Evolutionary conservation across 495 filamentous ascomycete species (phyloP).

Genomic region (Neurospora africana): DNA sequence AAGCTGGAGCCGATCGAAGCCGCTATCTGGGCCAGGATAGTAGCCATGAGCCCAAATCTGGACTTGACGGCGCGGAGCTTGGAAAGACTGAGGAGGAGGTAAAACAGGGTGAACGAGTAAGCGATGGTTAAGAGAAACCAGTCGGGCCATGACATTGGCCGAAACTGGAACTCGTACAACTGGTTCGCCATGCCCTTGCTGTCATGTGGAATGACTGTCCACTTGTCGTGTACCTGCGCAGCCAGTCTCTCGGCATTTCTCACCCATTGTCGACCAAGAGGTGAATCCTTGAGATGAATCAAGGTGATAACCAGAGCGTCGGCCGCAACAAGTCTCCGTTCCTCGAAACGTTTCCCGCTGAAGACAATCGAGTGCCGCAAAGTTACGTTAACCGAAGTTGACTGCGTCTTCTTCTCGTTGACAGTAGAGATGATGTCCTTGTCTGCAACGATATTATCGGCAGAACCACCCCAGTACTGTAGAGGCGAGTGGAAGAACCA

Average conservation of each 20-base stretch:
- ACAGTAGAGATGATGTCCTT: conserved; percentile 51
- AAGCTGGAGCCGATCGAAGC: conserved; percentile 58
- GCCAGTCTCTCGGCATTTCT: conserved; percentile 39
- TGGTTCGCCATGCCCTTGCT: conserved; percentile 40
- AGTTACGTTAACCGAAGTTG: conserved; percentile 55
- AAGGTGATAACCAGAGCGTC: conserved; percentile 67
- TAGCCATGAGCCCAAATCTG: conserved; percentile 51
- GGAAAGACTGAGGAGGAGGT: conserved; percentile 47
- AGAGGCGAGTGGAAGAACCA: conserved; percentile 65
- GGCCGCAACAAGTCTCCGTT: conserved; percentile 49
- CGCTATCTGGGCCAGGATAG: conserved; percentile 53
- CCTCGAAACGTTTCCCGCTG: conserved; percentile 58
- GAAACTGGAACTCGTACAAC: conserved; percentile 64
- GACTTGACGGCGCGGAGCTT: conserved; percentile 59
- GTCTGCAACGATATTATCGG: conserved; percentile 43
- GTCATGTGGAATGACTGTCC: conserved; percentile 50
- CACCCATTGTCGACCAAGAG: conserved; percentile 49
- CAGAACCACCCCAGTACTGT: conserved; percentile 62
- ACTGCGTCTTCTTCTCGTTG: conserved; percentile 41
- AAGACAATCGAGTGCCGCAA: conserved; percentile 64
- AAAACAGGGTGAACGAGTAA: conserved; percentile 47
- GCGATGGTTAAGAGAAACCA: conserved; percentile 46
- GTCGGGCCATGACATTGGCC: conserved; percentile 51
- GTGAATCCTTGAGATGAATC: conserved; percentile 50
- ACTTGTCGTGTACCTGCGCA: conserved; percentile 30